Conservation (phyloP, 257 asterid genomes). For the Scutellaria barbata region DNA sequence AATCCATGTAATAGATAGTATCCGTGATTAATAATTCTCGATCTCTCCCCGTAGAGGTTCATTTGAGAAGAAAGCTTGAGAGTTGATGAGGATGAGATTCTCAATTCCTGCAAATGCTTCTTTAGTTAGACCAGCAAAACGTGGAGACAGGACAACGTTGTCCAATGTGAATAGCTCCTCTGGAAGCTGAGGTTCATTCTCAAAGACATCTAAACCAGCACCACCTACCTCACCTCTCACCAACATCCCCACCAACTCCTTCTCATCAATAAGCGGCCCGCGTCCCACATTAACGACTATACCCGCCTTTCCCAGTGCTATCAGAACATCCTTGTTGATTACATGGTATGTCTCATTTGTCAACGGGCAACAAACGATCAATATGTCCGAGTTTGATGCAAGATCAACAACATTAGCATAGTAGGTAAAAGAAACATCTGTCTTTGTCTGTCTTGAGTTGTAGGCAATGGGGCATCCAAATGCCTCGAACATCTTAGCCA, state of each 20-base stretch:
- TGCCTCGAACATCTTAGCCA: slow-evolving; percentile 62
- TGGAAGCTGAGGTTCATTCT: slow-evolving; percentile 70
- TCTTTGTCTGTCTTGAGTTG: slow-evolving; percentile 56
- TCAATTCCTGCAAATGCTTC: slow-evolving; percentile 46
- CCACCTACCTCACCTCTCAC: slow-evolving; percentile 66
- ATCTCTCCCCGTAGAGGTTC: slow-evolving; percentile 55
- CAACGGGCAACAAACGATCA: slow-evolving; percentile 57
- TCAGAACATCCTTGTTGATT: slow-evolving; percentile 52
- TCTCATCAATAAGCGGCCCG: slow-evolving; percentile 64
- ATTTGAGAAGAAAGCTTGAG: slow-evolving; percentile 67
- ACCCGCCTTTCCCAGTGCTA: slow-evolving; percentile 57
- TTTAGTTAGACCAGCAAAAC: slow-evolving; percentile 44
- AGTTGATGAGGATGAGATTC: slow-evolving; percentile 39
- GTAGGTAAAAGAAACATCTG: slow-evolving; percentile 48
- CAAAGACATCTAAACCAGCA: slow-evolving; percentile 81
- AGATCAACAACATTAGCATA: slow-evolving; percentile 49
- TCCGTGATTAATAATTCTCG: too few species aligned
- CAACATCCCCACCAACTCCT: slow-evolving; percentile 58
- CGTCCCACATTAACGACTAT: slow-evolving; percentile 67
- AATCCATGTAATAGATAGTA: too few species aligned
- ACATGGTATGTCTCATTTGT: slow-evolving; percentile 61
- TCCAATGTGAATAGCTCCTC: slow-evolving; percentile 55
- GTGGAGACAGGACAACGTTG: slow-evolving; percentile 75
- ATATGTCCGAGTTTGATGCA: slow-evolving; percentile 53
- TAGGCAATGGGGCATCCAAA: slow-evolving; percentile 67